phyloP scores from a whole-genome alignment of 73 alveolate genomes.

The Breviolum minutum region DNA sequence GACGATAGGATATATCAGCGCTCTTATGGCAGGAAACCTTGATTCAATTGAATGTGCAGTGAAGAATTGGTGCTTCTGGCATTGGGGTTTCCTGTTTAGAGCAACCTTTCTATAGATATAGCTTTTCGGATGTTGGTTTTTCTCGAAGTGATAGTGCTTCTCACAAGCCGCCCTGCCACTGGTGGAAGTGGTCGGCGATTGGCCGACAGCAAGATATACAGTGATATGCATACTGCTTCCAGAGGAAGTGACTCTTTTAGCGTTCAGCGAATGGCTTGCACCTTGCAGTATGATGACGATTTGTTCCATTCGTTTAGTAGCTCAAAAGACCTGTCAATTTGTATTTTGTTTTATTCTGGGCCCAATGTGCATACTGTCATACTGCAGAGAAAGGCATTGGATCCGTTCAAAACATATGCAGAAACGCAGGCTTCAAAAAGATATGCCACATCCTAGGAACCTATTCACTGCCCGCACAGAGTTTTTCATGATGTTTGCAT shows the following conservation, averaged over 20 bases:
- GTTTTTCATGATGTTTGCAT: not conserved
- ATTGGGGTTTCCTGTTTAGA: not conserved
- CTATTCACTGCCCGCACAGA: too few relatives aligned
- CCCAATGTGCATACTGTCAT: too few relatives aligned
- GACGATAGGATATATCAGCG: slow-evolving; percentile 11
- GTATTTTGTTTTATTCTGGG: too few relatives aligned
- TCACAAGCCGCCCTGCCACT: not conserved
- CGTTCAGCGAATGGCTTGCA: too few relatives aligned
- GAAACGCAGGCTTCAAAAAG: too few relatives aligned
- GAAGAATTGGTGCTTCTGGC: not conserved
- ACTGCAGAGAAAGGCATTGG: too few relatives aligned
- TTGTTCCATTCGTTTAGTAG: too few relatives aligned
- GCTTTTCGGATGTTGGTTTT: not conserved
- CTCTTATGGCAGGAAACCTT: not conserved
- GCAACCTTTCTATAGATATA: not conserved
- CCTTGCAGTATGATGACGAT: too few relatives aligned
- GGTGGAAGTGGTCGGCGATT: not conserved
- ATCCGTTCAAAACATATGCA: too few relatives aligned
- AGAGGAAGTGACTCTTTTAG: not conserved
- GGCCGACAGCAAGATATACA: not conserved
- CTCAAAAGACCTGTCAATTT: too few relatives aligned
- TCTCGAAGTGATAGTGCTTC: not conserved
- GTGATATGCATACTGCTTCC: not conserved
- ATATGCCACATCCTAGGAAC: too few relatives aligned
- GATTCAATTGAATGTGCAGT: not conserved